Percentiles rank a stretch among this genome's conserved stretches.
phyloP scores from a whole-genome alignment of 2,329 filamentous ascomycete species.

The Ophiostoma montium region DNA sequence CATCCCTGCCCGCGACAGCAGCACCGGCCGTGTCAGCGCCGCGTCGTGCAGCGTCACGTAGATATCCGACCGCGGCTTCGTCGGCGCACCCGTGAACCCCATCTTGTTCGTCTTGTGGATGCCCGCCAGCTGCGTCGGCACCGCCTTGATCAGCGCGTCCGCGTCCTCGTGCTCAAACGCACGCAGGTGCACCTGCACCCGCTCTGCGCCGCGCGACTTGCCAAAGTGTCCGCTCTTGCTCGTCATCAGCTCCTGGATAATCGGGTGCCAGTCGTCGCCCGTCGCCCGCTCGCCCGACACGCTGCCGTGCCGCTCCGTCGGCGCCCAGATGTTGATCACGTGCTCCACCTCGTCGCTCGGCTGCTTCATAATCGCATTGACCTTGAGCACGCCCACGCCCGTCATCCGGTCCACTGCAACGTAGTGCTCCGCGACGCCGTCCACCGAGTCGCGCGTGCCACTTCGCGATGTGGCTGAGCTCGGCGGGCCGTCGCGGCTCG shows the following conservation, averaged over 20 bases:
- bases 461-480: slow-evolving; percentile 40
- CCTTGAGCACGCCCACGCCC: slow-evolving; percentile 62
- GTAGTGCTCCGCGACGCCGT: slow-evolving; percentile 7
- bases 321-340: slow-evolving; percentile 63
- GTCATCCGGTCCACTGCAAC: slow-evolving; percentile 52
- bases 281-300: slow-evolving; percentile 40
- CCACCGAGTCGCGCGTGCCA: slow-evolving; percentile 8
- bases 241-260: slow-evolving; percentile 60
- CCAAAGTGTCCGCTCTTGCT: slow-evolving; percentile 62
- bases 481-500: slow-evolving; percentile 36
- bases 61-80: slow-evolving; percentile 80
- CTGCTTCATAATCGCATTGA: slow-evolving; percentile 62
- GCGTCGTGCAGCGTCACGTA: slow-evolving; percentile 78
- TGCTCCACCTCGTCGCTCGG: slow-evolving; percentile 60
- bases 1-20: slow-evolving; percentile 53
- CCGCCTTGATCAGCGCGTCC: slow-evolving; percentile 68
- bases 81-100: slow-evolving; percentile 85
- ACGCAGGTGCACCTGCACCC: slow-evolving; percentile 65
- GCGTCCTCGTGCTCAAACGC: slow-evolving; percentile 67
- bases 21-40: slow-evolving; percentile 60
- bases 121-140: slow-evolving; percentile 73
- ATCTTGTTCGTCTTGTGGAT: slow-evolving; percentile 75
- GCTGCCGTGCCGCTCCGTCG: slow-evolving; percentile 33
- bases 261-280: slow-evolving; percentile 54
- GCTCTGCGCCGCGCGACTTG: slow-evolving; percentile 57